These are phyloP conservation scores for Thraustotheca clavata DNA, from an alignment of 352 stramenopile genomes.

Conservation along the genomic window DNA sequence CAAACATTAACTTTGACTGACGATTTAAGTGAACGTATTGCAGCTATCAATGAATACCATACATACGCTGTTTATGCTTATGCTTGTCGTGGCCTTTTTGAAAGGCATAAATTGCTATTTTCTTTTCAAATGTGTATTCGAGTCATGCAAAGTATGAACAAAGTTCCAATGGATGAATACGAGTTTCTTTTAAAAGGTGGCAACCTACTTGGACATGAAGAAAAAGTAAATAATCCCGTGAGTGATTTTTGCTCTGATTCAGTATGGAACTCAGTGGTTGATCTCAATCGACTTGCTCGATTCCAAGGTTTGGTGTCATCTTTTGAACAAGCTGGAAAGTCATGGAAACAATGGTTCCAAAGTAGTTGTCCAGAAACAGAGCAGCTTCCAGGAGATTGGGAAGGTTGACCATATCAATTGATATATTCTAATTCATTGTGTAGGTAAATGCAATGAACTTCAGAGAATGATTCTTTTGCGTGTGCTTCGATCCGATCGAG, in stretches of 20 bases:
- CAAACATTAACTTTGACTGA: constrained; percentile 72
- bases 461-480: constrained; percentile 91
- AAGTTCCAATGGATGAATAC: constrained; percentile 90
- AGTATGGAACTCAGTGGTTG: constrained; percentile 86
- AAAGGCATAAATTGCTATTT: constrained; percentile 94
- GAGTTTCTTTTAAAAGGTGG: constrained; percentile 92
- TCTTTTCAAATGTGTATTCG: constrained; percentile 92
- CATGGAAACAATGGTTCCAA: constrained; percentile 79
- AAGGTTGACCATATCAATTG: constrained; percentile 27
- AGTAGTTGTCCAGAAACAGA: constrained; percentile 86
- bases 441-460: constrained; percentile 85
- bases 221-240: constrained; percentile 64
- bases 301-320: constrained; percentile 86
- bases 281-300: constrained; percentile 83
- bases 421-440: background rate
- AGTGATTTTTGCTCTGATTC: constrained; percentile 80
- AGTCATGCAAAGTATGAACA: constrained; percentile 86
- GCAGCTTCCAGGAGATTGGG: constrained; percentile 87
- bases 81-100: constrained; percentile 92
- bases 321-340: constrained; percentile 82
- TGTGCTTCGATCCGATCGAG: constrained; percentile 85
- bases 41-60: constrained; percentile 94
- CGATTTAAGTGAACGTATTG: constrained; percentile 79
- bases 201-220: constrained; percentile 48
- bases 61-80: constrained; percentile 94